phyloP scores from a whole-genome alignment of 2,329 filamentous ascomycete genomes.

The Xylaria hypoxylon region DNA sequence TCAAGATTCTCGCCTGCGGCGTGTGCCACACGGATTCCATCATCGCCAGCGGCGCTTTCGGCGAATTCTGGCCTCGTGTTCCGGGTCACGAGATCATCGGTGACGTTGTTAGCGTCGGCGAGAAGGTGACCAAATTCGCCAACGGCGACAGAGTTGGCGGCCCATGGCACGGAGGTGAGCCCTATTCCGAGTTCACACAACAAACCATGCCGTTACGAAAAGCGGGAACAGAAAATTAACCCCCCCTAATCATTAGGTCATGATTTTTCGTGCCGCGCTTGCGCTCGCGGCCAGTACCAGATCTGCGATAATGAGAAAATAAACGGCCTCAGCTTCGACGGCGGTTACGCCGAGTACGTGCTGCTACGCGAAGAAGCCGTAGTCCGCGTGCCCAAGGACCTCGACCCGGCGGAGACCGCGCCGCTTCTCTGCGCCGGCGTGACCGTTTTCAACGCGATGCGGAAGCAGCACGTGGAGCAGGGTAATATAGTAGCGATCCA shows the following conservation, averaged over 20 bases:
- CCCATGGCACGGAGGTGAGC: conserved; percentile 73
- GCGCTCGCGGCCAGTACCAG: conserved; percentile 73
- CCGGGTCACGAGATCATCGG: conserved; percentile 81
- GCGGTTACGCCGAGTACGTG: conserved; percentile 76
- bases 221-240: neutral
- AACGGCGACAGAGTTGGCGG: conserved; percentile 76
- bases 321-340: conserved; percentile 74
- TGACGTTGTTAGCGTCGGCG: conserved; percentile 70
- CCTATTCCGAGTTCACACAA: conserved; percentile 1
- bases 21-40: conserved; percentile 74
- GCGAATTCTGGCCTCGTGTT: conserved; percentile 68
- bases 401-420: conserved; percentile 65
- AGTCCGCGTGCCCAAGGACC: conserved; percentile 64
- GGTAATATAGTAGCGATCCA: conserved; percentile 70
- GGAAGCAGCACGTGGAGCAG: conserved; percentile 64
- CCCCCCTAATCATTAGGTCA: conserved; percentile 59
- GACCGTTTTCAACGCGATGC: conserved; percentile 71
- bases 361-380: conserved; percentile 70
- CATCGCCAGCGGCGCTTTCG: conserved; percentile 62
- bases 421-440: conserved; percentile 74
- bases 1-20: conserved; percentile 78
- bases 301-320: conserved; percentile 72
- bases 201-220: neutral
- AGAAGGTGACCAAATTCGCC: conserved; percentile 67
- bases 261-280: conserved; percentile 70